These are phyloP conservation scores for Prunus mongolica DNA, from an alignment of 306 rosid species.

Conservation along the genomic window DNA sequence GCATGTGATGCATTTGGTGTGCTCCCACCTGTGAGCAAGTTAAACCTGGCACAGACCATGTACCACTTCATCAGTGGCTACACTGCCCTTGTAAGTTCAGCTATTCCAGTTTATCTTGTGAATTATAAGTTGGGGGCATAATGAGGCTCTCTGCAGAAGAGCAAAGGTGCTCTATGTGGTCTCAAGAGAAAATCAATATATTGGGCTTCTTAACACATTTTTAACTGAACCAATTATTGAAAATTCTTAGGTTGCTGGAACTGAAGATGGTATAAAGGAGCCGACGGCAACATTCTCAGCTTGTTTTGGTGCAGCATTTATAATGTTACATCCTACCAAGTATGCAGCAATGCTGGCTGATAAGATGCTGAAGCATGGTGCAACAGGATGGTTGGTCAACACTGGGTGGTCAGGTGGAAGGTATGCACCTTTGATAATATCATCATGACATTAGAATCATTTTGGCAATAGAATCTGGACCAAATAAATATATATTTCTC, in stretches of 20 bases:
- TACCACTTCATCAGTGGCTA: conserved; percentile 95
- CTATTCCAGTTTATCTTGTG: not conserved
- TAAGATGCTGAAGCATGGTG: conserved; percentile 78
- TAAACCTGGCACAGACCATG: conserved; percentile 85
- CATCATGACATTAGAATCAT: not conserved
- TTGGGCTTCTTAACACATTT: not conserved
- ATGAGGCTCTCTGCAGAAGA: too few species aligned
- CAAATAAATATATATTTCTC: not conserved
- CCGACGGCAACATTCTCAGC: conserved; percentile 92
- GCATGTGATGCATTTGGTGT: conserved; percentile 97
- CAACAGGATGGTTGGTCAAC: conserved; percentile 91
- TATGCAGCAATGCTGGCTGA: conserved; percentile 96
- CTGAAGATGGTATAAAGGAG: conserved; percentile 88
- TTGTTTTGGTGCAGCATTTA: conserved; percentile 90
- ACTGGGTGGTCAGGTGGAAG: conserved; percentile 97
- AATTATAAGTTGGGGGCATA: not conserved
- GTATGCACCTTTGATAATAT: conserved; percentile 12
- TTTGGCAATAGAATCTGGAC: not conserved
- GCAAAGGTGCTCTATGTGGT: too few species aligned
- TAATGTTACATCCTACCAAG: conserved; percentile 85
- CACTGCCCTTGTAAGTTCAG: conserved; percentile 68
- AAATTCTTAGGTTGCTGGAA: conserved; percentile 69
- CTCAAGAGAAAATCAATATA: not conserved
- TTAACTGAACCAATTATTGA: not conserved
- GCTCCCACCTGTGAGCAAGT: conserved; percentile 89